Percentiles rank a stretch among this genome's conserved stretches.
phyloP scores from a whole-genome alignment of 768 basidiomycete genomes.

The Suillus weaverae region DNA sequence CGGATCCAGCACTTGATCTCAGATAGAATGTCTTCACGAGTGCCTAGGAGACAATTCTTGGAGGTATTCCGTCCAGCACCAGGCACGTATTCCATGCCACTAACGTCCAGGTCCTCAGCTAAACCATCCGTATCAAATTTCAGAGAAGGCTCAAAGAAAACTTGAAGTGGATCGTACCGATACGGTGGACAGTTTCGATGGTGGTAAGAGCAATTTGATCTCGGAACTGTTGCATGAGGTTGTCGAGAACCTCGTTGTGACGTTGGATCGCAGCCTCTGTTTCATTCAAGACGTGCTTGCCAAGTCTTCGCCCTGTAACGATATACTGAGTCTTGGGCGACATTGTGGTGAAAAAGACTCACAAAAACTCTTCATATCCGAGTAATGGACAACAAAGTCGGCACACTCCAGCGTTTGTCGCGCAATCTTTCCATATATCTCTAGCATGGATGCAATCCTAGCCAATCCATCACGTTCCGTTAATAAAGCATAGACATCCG shows the following conservation, averaged over 20 bases:
- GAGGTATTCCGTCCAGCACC: not conserved
- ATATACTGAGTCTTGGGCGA: not conserved
- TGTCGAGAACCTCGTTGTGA: not conserved
- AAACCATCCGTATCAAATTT: not conserved
- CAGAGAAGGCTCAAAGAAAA: not conserved
- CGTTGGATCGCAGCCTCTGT: not conserved
- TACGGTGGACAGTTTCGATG: not conserved
- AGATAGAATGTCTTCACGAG: conserved; percentile 11
- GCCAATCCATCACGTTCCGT: not conserved
- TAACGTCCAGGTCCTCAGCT: not conserved
- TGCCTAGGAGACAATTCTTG: conserved; percentile 15
- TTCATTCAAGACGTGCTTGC: not conserved
- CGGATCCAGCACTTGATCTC: conserved; percentile 18
- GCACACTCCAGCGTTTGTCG: conserved; percentile 26
- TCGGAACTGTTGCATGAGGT: not conserved
- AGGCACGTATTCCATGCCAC: not conserved
- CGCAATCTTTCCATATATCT: not conserved
- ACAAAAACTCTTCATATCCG: conserved; percentile 25
- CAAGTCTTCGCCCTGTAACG: not conserved
- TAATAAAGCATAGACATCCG: not conserved
- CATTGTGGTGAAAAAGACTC: not conserved
- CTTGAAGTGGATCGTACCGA: not conserved
- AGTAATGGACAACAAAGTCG: conserved; percentile 28
- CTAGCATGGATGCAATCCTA: not conserved
- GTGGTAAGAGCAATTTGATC: not conserved